Conservation (phyloP, 352 stramenopile genomes). For the Globisporangium takayamanum region DNA sequence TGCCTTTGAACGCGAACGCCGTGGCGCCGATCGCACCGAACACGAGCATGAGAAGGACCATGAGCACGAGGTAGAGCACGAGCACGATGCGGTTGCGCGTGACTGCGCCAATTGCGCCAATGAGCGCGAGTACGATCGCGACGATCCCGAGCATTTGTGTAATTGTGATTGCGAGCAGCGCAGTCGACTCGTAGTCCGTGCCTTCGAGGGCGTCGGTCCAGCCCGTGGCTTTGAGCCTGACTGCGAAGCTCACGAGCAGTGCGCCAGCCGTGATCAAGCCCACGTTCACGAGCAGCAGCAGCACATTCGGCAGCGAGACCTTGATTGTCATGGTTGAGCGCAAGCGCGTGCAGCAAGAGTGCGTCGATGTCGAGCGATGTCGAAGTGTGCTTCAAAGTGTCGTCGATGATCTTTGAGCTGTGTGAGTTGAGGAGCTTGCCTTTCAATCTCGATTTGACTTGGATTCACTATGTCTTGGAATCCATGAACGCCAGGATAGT, state of each 20-base stretch:
- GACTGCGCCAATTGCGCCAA: conserved; percentile 62
- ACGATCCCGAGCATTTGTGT: conserved; percentile 46
- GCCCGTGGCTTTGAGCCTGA: conserved; percentile 45
- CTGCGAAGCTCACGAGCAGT: conserved; percentile 60
- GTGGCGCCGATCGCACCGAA: conserved; percentile 67
- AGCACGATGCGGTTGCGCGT: conserved; percentile 64
- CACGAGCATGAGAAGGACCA: conserved; percentile 61
- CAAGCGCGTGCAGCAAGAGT: background rate
- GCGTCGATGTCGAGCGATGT: too few species aligned
- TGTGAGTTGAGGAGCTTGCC: background rate
- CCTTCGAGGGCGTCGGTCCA: conserved; percentile 71
- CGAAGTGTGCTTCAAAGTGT: background rate
- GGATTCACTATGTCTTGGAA: too few species aligned
- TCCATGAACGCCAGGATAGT: too few species aligned
- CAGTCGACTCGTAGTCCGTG: conserved; percentile 59
- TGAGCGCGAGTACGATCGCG: conserved; percentile 48
- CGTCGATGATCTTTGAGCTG: background rate
- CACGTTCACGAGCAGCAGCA: conserved; percentile 76
- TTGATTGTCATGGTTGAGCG: conserved; percentile 14
- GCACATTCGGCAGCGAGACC: conserved; percentile 36
- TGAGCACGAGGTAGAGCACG: conserved; percentile 62
- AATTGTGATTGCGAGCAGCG: conserved; percentile 33
- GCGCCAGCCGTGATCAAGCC: conserved; percentile 57
- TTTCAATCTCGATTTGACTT: too few species aligned
- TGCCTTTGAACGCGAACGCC: conserved; percentile 66